Evolutionary conservation across 257 asterid genomes (phyloP), one percentile per base, ranked within the genome.

Genomic region (Echium plantagineum): DNA sequence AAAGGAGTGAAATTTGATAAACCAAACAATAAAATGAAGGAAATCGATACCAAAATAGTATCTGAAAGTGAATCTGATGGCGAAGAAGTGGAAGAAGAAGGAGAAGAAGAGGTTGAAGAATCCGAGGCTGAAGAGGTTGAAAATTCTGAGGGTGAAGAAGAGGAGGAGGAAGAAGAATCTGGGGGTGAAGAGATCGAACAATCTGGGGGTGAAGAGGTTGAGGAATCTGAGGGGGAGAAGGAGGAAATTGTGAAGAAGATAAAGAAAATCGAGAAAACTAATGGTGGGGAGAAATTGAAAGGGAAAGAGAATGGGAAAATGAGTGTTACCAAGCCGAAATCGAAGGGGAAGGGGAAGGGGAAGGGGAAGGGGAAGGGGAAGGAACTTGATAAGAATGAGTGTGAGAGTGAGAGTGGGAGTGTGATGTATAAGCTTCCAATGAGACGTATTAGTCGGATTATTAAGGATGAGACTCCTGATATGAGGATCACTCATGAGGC

Each of bases 401-500:
- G 68, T 63, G 79, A 63, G 74, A 61, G 58, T 56, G 86, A 74
- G 42, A 69, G 68, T 65, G 46, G 12, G 46, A 35, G 46, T 28
- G 63, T 65, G 38, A 70, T 69, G 63, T 86, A 78, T 55, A 72
- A 63, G 61, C 84, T 89, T 75, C 94, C 95, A 32, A 87, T 81
- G 82, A 78, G 70, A 51, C 81, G 91, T 59, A 68, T 84, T 60
- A 68, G 63, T 59, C 72, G 77, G 65, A 86, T 89, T 35, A 77
- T 86, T 74, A 85, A 67, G 80, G 73, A 80, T 55, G 86, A 75
- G 51, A 66, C 48, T 69, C 21, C 75, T 61, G 81, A 78, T 60
- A 12, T 57, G 22, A 72, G 61, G 71, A 73, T 89, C 58, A 49
- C 80, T 20, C 85, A 82, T 66, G 95, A 86, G 70, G 94, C 97